Conservation (phyloP, 73 alveolate species). For the Effrenium voratum region DNA sequence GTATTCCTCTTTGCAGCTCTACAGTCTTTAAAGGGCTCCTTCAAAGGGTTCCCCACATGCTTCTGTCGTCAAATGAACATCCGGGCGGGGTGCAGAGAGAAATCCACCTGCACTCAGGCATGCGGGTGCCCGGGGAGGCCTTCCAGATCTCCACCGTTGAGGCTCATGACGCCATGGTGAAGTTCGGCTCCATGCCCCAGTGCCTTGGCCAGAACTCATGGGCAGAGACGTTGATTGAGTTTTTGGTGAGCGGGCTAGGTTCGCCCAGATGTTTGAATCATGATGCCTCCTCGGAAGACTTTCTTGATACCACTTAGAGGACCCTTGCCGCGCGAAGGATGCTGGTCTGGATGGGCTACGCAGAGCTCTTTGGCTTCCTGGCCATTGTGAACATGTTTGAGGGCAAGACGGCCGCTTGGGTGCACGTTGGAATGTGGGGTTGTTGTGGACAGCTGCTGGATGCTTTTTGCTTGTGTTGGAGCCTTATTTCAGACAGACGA, state of each 20-base stretch:
- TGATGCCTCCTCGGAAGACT: not conserved
- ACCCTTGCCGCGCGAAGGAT: no score
- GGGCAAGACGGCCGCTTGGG: conserved; percentile 75
- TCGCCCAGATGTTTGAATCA: not conserved
- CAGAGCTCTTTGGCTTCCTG: conserved; percentile 76
- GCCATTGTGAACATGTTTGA: conserved; percentile 84
- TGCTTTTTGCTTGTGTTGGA: no score
- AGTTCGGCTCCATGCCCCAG: conserved; percentile 90
- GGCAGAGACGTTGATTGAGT: no score
- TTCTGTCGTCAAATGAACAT: no score
- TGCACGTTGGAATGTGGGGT: not conserved
- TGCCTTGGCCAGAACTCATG: not conserved
- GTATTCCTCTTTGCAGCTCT: no score
- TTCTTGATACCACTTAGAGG: not conserved
- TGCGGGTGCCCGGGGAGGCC: conserved; percentile 88
- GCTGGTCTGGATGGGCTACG: conserved; percentile 66
- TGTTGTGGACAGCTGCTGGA: no score
- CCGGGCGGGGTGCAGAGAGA: no score
- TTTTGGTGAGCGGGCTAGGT: no score
- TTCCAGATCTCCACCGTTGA: conserved; percentile 91
- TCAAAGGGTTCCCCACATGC: no score
- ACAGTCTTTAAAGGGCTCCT: no score
- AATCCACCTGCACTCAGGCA: conserved; percentile 15
- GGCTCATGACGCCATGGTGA: conserved; percentile 93
- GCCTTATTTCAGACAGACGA: no score